Conservation (phyloP, 148 eudicot species). For the Linanthus parryae region DNA sequence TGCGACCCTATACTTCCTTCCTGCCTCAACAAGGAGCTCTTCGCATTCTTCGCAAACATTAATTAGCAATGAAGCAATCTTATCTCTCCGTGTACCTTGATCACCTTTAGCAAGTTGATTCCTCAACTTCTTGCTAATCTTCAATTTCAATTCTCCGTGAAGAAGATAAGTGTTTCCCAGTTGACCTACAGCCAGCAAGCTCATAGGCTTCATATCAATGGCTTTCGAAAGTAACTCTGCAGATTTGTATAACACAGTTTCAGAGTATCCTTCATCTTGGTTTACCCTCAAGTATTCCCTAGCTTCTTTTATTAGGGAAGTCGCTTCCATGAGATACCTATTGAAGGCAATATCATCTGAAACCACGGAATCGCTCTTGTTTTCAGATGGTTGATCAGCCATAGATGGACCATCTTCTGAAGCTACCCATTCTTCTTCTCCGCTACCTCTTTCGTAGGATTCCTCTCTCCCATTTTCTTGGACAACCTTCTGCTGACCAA, state of each 20-base stretch:
- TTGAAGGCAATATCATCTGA: slow-evolving; percentile 60
- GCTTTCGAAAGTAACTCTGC: slow-evolving; percentile 68
- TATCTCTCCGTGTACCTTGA: slow-evolving; percentile 31
- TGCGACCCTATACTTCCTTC: slow-evolving; percentile 74
- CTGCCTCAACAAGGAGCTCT: slow-evolving; percentile 79
- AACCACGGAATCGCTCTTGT: slow-evolving; percentile 23
- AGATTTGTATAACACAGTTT: slow-evolving; percentile 52
- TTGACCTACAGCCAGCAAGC: slow-evolving; percentile 86
- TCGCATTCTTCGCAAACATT: slow-evolving; percentile 90
- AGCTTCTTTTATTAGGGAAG: slow-evolving; percentile 53
- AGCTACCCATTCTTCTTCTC: slow-evolving; percentile 23
- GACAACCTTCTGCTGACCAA: slow-evolving; percentile 21
- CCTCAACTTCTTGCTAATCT: slow-evolving; percentile 60
- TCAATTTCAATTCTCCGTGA: slow-evolving; percentile 85
- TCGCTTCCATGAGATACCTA: slow-evolving; percentile 55
- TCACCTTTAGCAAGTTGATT: slow-evolving; percentile 35
- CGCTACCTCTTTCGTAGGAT: slow-evolving; percentile 13
- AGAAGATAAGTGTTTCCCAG: slow-evolving; percentile 95
- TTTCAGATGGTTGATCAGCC: slow-evolving; percentile 19
- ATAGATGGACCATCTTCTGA: slow-evolving; percentile 25
- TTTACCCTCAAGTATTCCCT: slow-evolving; percentile 36
- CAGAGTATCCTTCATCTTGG: slow-evolving; percentile 38
- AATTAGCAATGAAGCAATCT: slow-evolving; percentile 43
- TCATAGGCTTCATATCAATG: slow-evolving; percentile 80
- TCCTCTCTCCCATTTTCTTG: slow-evolving; percentile 16